Base-by-base conservation (phyloP, 441 rosid species). In the Corymbia calophylla region DNA sequence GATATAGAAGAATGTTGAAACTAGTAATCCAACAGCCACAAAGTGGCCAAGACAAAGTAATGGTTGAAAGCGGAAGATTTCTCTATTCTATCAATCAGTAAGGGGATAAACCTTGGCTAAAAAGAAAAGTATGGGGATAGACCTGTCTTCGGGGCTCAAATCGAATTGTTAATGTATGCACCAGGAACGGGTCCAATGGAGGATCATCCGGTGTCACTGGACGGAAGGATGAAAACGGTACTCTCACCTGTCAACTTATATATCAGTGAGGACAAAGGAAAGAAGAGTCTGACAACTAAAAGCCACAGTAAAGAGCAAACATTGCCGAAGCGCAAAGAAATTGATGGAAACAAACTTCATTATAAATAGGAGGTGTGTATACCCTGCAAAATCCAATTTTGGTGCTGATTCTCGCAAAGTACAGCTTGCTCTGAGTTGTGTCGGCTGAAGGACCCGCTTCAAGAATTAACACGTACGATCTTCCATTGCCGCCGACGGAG, bases 121-220 rank as follows among this genome's bases (percentile, higher is more conserved):
- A 77, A 77, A 12, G 9, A 12, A 77, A 39, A 39, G n/a, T 23
- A 11, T 0, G 17, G 5, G 81, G 88, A 91, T 91, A 92, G 90
- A 96, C 99, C 99, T 96, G 99, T 95, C 98, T 94, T 89, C 96
- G 94, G 80, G 99, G 99, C 94, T 98, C 99, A 96, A 98, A 97
- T 25, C 99, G 96, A 91, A 98, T 95, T 0, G 99, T 97, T 91
- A 98, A 88, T 70, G 99, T 96, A 93, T 96, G 99, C 89, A 95
- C 98, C 88, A 98, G 99, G 93, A 96, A 98, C 23, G 98, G 98
- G 89, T 98, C 99, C 87, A 98, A 90, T 87, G 97, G 99, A 54
- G 97, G 99, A 93, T 97, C 99, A 94, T 97, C 99, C 53, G 99
- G 99, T 89, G 96, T 96, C 91, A 97, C 99, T 47, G 99, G 96